These are phyloP conservation scores for Saccharomycopsis sp. DNA, from an alignment of 805 yeast genomes.

Conservation along the genomic window DNA sequence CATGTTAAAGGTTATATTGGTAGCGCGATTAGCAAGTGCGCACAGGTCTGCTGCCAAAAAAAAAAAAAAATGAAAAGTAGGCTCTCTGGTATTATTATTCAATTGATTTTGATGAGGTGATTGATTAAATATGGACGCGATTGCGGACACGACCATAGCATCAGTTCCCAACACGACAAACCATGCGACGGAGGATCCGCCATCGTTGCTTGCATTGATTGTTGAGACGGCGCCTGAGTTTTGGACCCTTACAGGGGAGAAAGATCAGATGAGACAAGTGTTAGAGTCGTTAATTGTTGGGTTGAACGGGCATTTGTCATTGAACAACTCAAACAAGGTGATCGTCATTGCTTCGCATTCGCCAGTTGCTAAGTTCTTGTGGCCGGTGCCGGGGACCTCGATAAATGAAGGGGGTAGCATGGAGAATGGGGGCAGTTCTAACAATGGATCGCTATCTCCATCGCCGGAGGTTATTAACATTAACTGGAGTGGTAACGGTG, in stretches of 20 bases:
- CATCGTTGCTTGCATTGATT: constrained; percentile 72
- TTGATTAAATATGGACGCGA: constrained; percentile 69
- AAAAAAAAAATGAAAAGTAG: too few relatives aligned
- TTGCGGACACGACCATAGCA: constrained; percentile 50
- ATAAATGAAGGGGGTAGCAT: constrained; percentile 3
- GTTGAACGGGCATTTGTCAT: constrained; percentile 80
- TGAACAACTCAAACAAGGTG: constrained; percentile 77
- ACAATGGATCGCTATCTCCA: constrained; percentile 7
- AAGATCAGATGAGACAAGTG: constrained; percentile 48
- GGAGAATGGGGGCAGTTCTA: neutral
- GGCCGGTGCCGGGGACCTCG: constrained; percentile 40
- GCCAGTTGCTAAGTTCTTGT: constrained; percentile 59
- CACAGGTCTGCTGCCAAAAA: too few relatives aligned
- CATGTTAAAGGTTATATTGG: too few relatives aligned
- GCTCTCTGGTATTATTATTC: too few relatives aligned
- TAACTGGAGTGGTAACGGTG: neutral
- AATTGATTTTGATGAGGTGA: too few relatives aligned
- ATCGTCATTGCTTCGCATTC: constrained; percentile 75
- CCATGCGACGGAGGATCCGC: constrained; percentile 50
- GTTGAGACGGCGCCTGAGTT: constrained; percentile 66
- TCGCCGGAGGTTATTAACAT: neutral
- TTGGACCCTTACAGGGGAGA: constrained; percentile 31
- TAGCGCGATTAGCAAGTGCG: too few relatives aligned
- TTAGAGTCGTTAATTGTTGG: constrained; percentile 64
- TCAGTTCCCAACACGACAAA: constrained; percentile 23